phyloP scores from a whole-genome alignment of 805 yeast species.

The Teunomyces barrocoloradensis region DNA sequence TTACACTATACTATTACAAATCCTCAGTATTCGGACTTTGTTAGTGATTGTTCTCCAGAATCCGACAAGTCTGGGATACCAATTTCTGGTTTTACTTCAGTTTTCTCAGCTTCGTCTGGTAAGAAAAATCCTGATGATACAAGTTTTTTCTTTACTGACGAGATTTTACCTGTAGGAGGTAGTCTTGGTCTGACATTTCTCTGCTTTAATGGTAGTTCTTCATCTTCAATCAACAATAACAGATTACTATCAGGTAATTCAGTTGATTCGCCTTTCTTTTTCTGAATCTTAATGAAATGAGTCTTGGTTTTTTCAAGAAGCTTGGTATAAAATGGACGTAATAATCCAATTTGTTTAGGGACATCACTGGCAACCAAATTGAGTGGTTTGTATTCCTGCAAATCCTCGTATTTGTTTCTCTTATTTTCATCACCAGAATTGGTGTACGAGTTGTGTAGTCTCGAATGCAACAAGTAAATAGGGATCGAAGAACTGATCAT shows the following conservation, averaged over 20 bases:
- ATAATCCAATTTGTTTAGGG: constrained; percentile 51
- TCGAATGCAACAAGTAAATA: constrained; percentile 77
- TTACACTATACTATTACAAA: neutral
- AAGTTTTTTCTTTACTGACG: constrained; percentile 63
- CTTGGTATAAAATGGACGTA: constrained; percentile 51
- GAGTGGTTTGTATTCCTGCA: constrained; percentile 53
- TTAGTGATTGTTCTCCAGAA: neutral
- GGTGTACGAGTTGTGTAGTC: constrained; percentile 57
- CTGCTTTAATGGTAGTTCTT: constrained; percentile 76
- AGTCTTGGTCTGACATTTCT: constrained; percentile 72
- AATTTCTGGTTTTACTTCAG: neutral
- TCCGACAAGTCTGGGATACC: neutral
- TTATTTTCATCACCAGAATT: constrained; percentile 44
- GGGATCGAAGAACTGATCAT: constrained; percentile 84
- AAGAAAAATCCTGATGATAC: constrained; percentile 55
- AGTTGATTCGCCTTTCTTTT: constrained; percentile 37
- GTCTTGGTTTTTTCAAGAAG: constrained; percentile 44
- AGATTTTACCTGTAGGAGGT: constrained; percentile 88
- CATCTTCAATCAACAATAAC: constrained; percentile 66
- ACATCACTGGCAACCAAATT: constrained; percentile 53
- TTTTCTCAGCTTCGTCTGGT: constrained; percentile 25
- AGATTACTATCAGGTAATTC: constrained; percentile 39
- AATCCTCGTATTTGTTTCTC: constrained; percentile 61
- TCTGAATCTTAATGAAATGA: constrained; percentile 38
- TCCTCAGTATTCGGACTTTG: neutral